These are phyloP conservation scores for Cytospora chrysosperma DNA, from an alignment of 2,329 filamentous ascomycete genomes.

Conservation along the genomic window DNA sequence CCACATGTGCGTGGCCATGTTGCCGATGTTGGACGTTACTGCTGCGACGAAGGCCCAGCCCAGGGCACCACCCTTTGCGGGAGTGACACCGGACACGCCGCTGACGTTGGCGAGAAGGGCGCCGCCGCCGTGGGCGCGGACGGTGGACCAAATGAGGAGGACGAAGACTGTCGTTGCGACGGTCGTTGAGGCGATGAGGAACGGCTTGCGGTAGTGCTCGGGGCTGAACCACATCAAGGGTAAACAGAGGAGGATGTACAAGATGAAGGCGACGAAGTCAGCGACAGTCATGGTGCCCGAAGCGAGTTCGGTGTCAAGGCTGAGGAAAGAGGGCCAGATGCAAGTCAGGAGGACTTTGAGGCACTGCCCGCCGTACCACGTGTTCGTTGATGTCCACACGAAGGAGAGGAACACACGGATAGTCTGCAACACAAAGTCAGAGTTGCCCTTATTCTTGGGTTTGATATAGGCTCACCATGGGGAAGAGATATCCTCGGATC, in stretches of 20 bases:
- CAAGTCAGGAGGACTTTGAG: constrained; percentile 27
- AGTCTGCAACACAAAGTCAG: neutral
- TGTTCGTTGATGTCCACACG: constrained; percentile 31
- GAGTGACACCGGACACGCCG: constrained; percentile 25
- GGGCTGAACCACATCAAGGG: constrained; percentile 46
- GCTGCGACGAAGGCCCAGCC: constrained; percentile 39
- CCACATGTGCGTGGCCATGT: constrained; percentile 39
- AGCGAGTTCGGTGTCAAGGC: neutral
- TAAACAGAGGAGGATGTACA: constrained; percentile 44
- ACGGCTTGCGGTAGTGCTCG: constrained; percentile 43
- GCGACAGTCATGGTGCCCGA: constrained; percentile 40
- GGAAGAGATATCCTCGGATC: constrained; percentile 30
- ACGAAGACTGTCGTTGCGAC: constrained; percentile 38
- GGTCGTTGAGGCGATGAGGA: constrained; percentile 40
- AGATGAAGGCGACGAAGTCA: constrained; percentile 43
- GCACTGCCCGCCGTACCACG: constrained; percentile 31
- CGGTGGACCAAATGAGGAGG: constrained; percentile 44
- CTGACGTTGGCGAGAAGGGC: constrained; percentile 40
- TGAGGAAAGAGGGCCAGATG: constrained; percentile 17
- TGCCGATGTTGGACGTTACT: constrained; percentile 38
- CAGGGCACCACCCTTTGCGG: constrained; percentile 31
- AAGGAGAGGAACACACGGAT: constrained; percentile 29
- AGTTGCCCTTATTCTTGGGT: neutral
- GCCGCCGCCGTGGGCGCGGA: constrained; percentile 37
- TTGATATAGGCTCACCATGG: constrained; percentile 8